Evolutionary conservation across 2,329 filamentous ascomycete genomes (phyloP).

Genomic region (Diaporthe sp.): DNA sequence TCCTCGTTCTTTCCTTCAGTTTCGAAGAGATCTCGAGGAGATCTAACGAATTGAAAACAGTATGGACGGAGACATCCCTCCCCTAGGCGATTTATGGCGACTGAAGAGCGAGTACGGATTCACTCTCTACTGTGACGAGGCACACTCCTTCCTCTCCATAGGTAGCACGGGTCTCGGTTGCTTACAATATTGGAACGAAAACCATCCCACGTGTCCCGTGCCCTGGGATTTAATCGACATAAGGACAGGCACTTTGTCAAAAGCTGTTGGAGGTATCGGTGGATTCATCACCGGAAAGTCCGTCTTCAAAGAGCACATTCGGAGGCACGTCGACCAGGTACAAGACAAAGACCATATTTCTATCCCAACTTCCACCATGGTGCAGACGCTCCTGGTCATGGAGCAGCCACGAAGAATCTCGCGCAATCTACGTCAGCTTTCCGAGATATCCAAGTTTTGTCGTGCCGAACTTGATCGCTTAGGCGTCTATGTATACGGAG

Average conservation of each 20-base stretch:
- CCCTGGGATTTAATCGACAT: slow-evolving; percentile 42
- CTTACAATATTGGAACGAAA: slow-evolving; percentile 42
- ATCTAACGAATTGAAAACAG: background rate
- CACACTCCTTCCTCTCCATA: slow-evolving; percentile 41
- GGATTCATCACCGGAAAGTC: slow-evolving; percentile 32
- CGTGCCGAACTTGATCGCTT: background rate
- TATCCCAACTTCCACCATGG: background rate
- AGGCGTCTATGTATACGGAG: background rate
- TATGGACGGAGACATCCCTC: background rate
- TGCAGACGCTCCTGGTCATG: background rate
- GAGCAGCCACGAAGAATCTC: background rate
- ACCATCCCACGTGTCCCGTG: slow-evolving; percentile 26
- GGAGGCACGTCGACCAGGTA: background rate
- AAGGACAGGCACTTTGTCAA: slow-evolving; percentile 42
- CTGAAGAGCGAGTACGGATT: slow-evolving; percentile 41
- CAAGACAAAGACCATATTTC: slow-evolving; percentile 1
- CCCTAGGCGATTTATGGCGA: background rate
- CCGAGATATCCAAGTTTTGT: background rate
- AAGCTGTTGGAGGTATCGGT: slow-evolving; percentile 41
- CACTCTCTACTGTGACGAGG: slow-evolving; percentile 42
- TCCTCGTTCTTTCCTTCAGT: background rate
- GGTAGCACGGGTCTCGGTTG: slow-evolving; percentile 42
- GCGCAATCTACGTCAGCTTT: background rate
- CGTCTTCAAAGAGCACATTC: background rate
- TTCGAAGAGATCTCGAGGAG: too few species aligned